Conservation (phyloP, 1,284 basidiomycete species). For the Pyrrhoderma noxium region DNA sequence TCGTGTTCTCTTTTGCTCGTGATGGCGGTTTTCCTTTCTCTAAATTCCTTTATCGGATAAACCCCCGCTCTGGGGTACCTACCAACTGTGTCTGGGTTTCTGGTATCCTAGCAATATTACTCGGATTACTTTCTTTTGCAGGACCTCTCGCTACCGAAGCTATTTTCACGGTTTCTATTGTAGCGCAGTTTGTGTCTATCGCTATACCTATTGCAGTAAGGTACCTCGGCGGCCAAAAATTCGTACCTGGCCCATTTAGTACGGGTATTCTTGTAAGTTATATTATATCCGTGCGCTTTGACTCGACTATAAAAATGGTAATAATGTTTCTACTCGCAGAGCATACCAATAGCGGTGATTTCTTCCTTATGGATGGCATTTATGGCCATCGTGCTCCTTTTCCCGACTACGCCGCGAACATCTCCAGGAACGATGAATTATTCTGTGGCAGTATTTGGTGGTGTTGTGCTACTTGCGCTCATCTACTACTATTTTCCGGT, state of each 20-base stretch:
- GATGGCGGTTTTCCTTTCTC: conserved; percentile 42
- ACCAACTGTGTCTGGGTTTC: conserved; percentile 28
- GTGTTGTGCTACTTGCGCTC: conserved; percentile 22
- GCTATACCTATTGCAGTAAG: conserved; percentile 27
- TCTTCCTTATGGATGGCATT: conserved; percentile 26
- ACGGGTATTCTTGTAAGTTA: conserved; percentile 25
- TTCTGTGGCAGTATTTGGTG: conserved; percentile 24
- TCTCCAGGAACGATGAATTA: conserved; percentile 24
- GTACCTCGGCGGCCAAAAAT: conserved; percentile 22
- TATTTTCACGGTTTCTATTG: conserved; percentile 26
- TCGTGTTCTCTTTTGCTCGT: conserved; percentile 39
- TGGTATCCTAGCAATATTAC: conserved; percentile 21
- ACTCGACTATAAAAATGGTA: neutral
- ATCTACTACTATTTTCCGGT: conserved; percentile 27
- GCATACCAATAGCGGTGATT: conserved; percentile 22
- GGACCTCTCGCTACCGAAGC: conserved; percentile 28
- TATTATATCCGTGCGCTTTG: neutral
- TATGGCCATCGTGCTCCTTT: conserved; percentile 25
- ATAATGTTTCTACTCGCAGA: conserved; percentile 14
- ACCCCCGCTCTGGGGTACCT: conserved; percentile 24
- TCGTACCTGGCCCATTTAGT: conserved; percentile 26
- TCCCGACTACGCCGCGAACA: conserved; percentile 22
- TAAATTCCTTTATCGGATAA: conserved; percentile 30
- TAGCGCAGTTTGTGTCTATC: conserved; percentile 23
- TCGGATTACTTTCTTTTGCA: conserved; percentile 28